These are phyloP conservation scores for Sugiyamaella castrensis DNA, from an alignment of 1,139 yeast species.

Conservation along the genomic window DNA sequence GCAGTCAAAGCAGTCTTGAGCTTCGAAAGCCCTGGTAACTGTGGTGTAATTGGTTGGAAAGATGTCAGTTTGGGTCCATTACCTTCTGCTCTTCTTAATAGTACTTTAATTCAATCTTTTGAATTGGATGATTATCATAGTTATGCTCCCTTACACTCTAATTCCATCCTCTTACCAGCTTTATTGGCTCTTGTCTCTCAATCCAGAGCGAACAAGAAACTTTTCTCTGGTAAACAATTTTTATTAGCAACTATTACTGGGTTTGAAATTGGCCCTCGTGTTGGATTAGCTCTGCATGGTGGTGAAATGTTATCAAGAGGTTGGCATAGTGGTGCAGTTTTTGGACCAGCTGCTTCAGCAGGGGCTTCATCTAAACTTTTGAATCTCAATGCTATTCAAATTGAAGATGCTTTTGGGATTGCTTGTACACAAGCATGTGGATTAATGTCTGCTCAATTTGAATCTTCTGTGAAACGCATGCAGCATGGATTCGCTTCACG, in stretches of 20 bases:
- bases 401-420: conserved; percentile 19
- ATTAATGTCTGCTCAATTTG: conserved; percentile 20
- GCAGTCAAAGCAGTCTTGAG: conserved; percentile 15
- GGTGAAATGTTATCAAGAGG: conserved; percentile 16
- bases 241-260: conserved; percentile 12
- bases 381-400: conserved; percentile 8
- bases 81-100: conserved; percentile 14
- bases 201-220: not conserved
- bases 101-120: conserved; percentile 18
- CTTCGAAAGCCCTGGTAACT: conserved; percentile 13
- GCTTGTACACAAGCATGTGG: conserved; percentile 21
- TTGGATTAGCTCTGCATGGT: conserved; percentile 16
- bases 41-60: conserved; percentile 18
- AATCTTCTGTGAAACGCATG: conserved; percentile 20
- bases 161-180: conserved; percentile 18
- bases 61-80: conserved; percentile 10
- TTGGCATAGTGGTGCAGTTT: conserved; percentile 20
- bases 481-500: conserved; percentile 21
- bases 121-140: conserved; percentile 19
- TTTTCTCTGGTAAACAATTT: conserved; percentile 12
- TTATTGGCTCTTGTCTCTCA: conserved; percentile 10
- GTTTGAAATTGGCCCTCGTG: conserved; percentile 19
- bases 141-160: conserved; percentile 17
- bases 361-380: conserved; percentile 15
- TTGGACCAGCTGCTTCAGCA: conserved; percentile 18